These are phyloP conservation scores for Fusarium multiceps DNA, from an alignment of 2,329 filamentous ascomycete species.

Conservation along the genomic window DNA sequence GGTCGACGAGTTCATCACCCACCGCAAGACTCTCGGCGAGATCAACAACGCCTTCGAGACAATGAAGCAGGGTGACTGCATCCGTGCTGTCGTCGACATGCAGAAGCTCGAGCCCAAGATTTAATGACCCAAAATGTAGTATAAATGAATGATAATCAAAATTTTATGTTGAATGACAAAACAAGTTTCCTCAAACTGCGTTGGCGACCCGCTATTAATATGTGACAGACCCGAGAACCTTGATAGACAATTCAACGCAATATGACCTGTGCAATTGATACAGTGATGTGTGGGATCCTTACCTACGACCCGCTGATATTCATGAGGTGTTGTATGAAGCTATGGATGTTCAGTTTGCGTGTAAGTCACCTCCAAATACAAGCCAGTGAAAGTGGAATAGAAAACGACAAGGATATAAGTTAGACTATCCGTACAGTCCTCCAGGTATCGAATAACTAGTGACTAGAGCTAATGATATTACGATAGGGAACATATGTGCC, in stretches of 20 bases:
- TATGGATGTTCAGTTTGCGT: not conserved
- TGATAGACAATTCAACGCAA: slow-evolving; percentile 21
- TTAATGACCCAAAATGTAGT: slow-evolving; percentile 44
- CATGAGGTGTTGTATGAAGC: not conserved
- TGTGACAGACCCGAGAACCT: slow-evolving; percentile 20
- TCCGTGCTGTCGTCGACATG: slow-evolving; percentile 89
- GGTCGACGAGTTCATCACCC: slow-evolving; percentile 99
- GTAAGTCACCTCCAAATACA: not conserved
- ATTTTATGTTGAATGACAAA: slow-evolving; percentile 34
- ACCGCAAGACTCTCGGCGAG: slow-evolving; percentile 82
- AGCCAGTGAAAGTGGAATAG: no score
- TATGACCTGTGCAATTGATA: slow-evolving; percentile 18
- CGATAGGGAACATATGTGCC: not conserved
- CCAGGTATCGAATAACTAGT: not conserved
- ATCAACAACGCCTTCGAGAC: slow-evolving; percentile 92
- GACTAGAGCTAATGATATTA: not conserved
- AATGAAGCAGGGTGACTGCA: slow-evolving; percentile 98
- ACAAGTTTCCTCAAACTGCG: not conserved
- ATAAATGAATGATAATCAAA: slow-evolving; percentile 40
- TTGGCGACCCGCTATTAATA: slow-evolving; percentile 16
- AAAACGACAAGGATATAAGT: not conserved
- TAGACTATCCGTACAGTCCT: not conserved
- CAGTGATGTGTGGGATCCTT: slow-evolving; percentile 9
- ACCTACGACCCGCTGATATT: slow-evolving; percentile 12
- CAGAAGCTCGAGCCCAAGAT: slow-evolving; percentile 47